Base-by-base conservation (phyloP, 164 flowering plant species). In the Vitis vinifera region DNA sequence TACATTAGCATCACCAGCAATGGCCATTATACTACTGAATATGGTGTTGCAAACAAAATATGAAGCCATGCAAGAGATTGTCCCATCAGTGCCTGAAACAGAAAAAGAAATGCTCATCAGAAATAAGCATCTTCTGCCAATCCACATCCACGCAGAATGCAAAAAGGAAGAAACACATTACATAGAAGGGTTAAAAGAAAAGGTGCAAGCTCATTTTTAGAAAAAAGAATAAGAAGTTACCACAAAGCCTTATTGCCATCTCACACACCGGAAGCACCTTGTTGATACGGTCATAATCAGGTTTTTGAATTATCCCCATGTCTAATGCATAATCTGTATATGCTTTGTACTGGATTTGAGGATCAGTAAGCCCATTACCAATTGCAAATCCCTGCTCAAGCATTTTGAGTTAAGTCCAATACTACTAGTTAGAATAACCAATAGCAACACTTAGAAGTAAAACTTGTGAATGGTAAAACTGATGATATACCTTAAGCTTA, bases 301-400 rank as follows among this genome's bases (percentile, higher is more conserved):
- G 1, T 62, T 84, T 55, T 1, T 62, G 58, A 62, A 90, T 90
- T 8, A 90, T 51, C 44, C 85, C 86, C 86, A 81, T 84, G 68
- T 90, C 88, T 84, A 88, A 67, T 68, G 95, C 92, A 83, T 82
- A 90, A 71, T 90, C 92, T 10, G 85, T 69, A 72, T 88, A 88
- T 5, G 91, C 86, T 75, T 76, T 72, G 65, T 90, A 90, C 76
- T 90, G 95, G 59, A 87, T 78, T 73, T 76, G 88, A 56, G 95
- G 92, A 74, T 90, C 82, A 51, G 95, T 90, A 8, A 88, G 90
- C 31, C 95, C 95, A 73, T 90, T 90, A 2, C 95, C 95, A 71
- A 90, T 90, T 16, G 95, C 95, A 79, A 90, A 86, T 59, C 95
- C 95, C 95, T 90, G 79, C 19, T 17, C 60, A 66, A 75, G 37